These are phyloP conservation scores for Ceratobasidium sp. DNA, from an alignment of 1,284 basidiomycete genomes.

Conservation along the genomic window DNA sequence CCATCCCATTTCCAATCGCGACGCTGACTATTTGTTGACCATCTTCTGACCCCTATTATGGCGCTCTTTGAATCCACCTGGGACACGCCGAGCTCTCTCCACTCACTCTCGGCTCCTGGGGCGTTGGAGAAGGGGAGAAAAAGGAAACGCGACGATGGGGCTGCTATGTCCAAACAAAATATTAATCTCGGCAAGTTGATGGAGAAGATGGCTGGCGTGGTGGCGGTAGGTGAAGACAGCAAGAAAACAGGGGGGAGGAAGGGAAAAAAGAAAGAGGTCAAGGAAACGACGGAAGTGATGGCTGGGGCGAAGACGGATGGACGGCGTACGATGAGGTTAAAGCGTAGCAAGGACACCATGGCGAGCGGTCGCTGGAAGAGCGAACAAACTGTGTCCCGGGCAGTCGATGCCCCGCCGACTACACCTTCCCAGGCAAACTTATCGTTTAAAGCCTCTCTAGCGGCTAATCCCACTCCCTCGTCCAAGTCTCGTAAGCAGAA, in stretches of 20 bases:
- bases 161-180: background rate
- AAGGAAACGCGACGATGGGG: conserved; percentile 7
- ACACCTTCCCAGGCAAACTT: conserved; percentile 25
- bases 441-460: background rate
- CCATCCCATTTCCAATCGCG: too few species aligned
- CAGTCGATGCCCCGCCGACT: conserved; percentile 16
- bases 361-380: conserved; percentile 49
- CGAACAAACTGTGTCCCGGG: background rate
- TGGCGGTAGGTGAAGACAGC: conserved; percentile 48
- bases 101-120: background rate
- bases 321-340: conserved; percentile 5
- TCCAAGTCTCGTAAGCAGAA: conserved; percentile 13
- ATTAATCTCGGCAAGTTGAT: conserved; percentile 77
- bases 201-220: conserved; percentile 60
- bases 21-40: too few species aligned
- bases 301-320: conserved; percentile 49
- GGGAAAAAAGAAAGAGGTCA: conserved; percentile 49
- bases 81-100: conserved; percentile 19
- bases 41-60: background rate
- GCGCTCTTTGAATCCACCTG: conserved; percentile 36
- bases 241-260: conserved; percentile 47
- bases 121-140: background rate
- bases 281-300: conserved; percentile 51
- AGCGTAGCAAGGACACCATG: conserved; percentile 55
- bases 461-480: background rate